Base-by-base conservation (phyloP, 192 early-diverging fungal genomes). In the Podila clonocystis region DNA sequence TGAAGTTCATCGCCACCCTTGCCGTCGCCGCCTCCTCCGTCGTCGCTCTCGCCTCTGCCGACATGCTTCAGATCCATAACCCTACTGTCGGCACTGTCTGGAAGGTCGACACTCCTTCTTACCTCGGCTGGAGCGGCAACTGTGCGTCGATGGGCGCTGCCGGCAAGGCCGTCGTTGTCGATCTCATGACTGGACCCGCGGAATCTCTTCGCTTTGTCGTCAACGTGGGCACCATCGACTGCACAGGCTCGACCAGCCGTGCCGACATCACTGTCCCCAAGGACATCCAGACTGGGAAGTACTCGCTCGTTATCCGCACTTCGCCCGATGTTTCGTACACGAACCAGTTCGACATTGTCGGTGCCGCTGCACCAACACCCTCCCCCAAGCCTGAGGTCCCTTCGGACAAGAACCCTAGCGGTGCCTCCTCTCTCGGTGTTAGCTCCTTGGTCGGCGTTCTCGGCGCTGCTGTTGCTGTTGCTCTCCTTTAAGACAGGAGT, bases 41-140 rank as follows among this genome's bases (percentile, higher is more conserved):
- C 62, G 41, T 34, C 38, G 61, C 70, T 34, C 20, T 73, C 19
- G 71, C 57, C 52, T 13, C 63, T 38, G 71, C 71, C 9, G 71
- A 73, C 34, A 73, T 73, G 71, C 33, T 73, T 5, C 71, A 73
- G 63, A 59, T 73, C 41, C 63, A 60, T 58, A 73, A 73, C 71
- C 71, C 71, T 13, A 73, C 71, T 19, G 6, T 2, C 5, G 63
- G 58, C 36, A 38, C 63, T 3, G 31, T 24, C 63, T 73, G 71
- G 71, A 73, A 49, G 34, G 38, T 36, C 6, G 71, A 57, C 29
- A 24, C 30, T 1, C 8, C 71, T 11, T 49, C 49, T 0, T 65
- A 30, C n/a, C 33, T 73, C 11, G 71, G 57, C 55, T 73, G 71
- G 71, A 38, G 38, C 28, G 71, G 71, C 41, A 73, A 49, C 63